phyloP scores from a whole-genome alignment of 306 rosid species.

The Potentilla sterilis region DNA sequence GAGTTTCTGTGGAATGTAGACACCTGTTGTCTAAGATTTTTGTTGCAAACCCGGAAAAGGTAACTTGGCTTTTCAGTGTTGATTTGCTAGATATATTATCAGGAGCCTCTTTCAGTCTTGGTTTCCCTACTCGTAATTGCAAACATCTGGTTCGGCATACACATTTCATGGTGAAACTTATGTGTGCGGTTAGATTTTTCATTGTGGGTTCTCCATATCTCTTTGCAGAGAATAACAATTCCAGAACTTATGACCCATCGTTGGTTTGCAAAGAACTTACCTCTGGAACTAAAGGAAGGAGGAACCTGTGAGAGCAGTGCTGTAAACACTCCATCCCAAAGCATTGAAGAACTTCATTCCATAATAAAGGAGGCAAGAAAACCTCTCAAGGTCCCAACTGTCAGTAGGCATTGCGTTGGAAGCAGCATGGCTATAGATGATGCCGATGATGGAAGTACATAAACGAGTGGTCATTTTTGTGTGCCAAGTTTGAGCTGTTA shows the following conservation, averaged over 20 bases:
- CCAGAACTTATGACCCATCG: conserved; percentile 65
- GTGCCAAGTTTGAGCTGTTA: conserved; percentile 34
- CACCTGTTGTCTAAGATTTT: conserved; percentile 71
- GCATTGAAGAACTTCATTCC: conserved; percentile 56
- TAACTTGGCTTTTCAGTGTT: conserved; percentile 12
- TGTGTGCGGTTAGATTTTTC: background rate
- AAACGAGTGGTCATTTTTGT: conserved; percentile 61
- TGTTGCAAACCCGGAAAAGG: conserved; percentile 76
- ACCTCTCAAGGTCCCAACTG: conserved; percentile 34
- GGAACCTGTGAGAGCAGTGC: conserved; percentile 62
- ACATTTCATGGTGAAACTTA: background rate
- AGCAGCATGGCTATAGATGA: conserved; percentile 79
- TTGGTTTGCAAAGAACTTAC: conserved; percentile 77
- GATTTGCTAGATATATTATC: conserved; percentile 5
- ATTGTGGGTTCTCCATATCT: background rate
- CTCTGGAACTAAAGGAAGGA: conserved; percentile 62
- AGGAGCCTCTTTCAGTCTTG: background rate
- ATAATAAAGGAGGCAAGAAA: conserved; percentile 71
- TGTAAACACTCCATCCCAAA: conserved; percentile 62
- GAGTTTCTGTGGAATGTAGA: conserved; percentile 60
- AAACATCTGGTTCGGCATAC: background rate
- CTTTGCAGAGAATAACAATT: conserved; percentile 71
- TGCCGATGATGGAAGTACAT: conserved; percentile 52
- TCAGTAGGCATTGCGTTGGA: conserved; percentile 39
- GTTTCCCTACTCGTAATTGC: background rate